Percentiles rank a stretch among this genome's conserved stretches.
Evolutionary conservation across 2,329 filamentous ascomycete genomes (phyloP).

Genomic region (Ophiocordyceps camponoti-leonardi): DNA sequence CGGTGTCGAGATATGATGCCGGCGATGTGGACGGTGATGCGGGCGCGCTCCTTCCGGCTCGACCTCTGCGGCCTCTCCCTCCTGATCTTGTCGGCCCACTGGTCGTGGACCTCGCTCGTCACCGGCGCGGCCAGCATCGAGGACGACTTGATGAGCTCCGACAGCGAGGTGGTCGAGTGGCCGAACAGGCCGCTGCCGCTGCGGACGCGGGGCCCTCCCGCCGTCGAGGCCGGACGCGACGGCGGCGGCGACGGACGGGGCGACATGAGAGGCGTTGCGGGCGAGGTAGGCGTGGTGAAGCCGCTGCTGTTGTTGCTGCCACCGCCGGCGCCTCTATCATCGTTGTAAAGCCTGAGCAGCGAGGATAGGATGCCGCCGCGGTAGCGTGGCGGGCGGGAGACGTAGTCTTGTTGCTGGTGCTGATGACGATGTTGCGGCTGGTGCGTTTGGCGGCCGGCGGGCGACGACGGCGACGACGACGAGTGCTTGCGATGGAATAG

Average conservation of each 20-base stretch:
- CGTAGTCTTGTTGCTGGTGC: conserved; percentile 39
- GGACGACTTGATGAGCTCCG: conserved; percentile 36
- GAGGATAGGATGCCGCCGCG: conserved; percentile 57
- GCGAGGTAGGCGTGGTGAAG: conserved; percentile 21
- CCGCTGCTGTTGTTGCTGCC: conserved; percentile 17
- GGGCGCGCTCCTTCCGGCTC: conserved; percentile 19
- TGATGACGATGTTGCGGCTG: conserved; percentile 18
- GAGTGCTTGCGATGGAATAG: conserved; percentile 12
- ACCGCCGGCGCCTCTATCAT: conserved; percentile 18
- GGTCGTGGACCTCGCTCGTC: conserved; percentile 24
- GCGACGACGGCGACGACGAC: too few species aligned
- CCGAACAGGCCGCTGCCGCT: conserved; percentile 22
- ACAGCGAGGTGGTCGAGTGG: conserved; percentile 25
- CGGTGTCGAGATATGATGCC: conserved; percentile 61
- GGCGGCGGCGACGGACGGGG: conserved; percentile 22
- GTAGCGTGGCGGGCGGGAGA: conserved; percentile 50
- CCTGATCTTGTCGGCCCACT: conserved; percentile 26
- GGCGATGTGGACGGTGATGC: conserved; percentile 42
- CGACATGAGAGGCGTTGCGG: conserved; percentile 22
- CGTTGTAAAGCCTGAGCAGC: conserved; percentile 52
- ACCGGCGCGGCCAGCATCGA: conserved; percentile 32
- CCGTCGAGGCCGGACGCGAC: conserved; percentile 21
- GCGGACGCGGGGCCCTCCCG: conserved; percentile 14
- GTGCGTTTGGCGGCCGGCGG: conserved; percentile 20
- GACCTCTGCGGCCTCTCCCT: conserved; percentile 16